Evolutionary conservation across 306 rosid species (phyloP), one percentile per base, ranked within the genome.

Genomic region (Macrotyloma uniflorum): DNA sequence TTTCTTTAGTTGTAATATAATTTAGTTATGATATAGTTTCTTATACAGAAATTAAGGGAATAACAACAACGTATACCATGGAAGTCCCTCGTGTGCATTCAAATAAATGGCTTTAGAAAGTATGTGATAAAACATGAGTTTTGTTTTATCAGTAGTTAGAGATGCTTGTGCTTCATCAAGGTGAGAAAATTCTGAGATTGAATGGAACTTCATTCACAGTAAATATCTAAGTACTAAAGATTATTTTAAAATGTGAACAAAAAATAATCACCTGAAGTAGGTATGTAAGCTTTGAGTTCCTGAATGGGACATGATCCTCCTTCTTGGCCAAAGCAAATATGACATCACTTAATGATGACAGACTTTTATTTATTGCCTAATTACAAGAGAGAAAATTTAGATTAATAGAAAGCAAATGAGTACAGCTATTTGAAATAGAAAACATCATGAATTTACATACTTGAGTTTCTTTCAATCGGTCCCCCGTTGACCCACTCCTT

Each of bases 281-380:
- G 84, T 95, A 95, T 46, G 99, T 95, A 28, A 95, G 99, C 85
- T 93, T 95, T 22, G 99, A 95, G 91, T 95, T 93, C 79, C 99
- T 82, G 84, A 88, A 95, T 59, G 99, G 99, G 18, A 95, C 79
- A 40, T 95, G 89, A 47, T 95, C 99, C 69, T 95, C 98, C 90
- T 93, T 93, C 91, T 93, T 95, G 75, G 98, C 98, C 91, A 95
- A 86, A 54, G 99, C 78, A 80, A 93, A 93, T 86, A 95, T 95
- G 30, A 95, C 99, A 74, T 95, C 99, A 72, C 97, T 93, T 62
- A 95, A 80, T 42, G 91, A 95, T 53, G 99, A 95, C 42, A 95
- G 64, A 78, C 99, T 95, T 83, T 85, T 91, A 69, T 95, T 95
- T 77, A 95, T 95, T 57, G 99, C 96, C 99, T 95, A 85, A 57